These are phyloP conservation scores for Penicillium sumatraense DNA, from an alignment of 2,329 filamentous ascomycete species.

Conservation along the genomic window DNA sequence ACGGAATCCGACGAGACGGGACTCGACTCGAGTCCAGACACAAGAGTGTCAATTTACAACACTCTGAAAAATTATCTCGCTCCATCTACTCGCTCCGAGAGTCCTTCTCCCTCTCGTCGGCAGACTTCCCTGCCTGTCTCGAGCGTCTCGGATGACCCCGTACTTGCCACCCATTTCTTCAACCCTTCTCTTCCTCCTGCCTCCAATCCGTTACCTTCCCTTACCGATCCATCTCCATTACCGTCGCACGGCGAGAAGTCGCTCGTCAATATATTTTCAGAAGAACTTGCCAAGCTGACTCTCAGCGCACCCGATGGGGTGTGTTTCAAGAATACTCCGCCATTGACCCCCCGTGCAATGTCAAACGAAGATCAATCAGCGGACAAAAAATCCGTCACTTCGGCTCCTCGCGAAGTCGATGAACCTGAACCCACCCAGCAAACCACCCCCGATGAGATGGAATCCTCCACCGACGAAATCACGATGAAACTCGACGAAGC, in stretches of 20 bases:
- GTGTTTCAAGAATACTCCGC: conserved; percentile 83
- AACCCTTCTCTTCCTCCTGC: conserved; percentile 64
- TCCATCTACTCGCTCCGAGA: conserved; percentile 37
- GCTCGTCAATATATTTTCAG: conserved; percentile 47
- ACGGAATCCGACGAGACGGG: conserved; percentile 49
- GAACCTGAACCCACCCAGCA: conserved; percentile 8
- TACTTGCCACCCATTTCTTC: conserved; percentile 71
- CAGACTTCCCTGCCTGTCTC: conserved; percentile 63
- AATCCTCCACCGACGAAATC: conserved; percentile 40
- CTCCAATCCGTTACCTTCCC: conserved; percentile 51
- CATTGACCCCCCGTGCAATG: conserved; percentile 85
- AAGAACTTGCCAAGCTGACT: conserved; percentile 73
- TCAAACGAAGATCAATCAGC: conserved; percentile 63
- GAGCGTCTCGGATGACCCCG: conserved; percentile 66
- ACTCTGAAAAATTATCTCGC: conserved; percentile 51
- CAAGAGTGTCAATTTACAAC: conserved; percentile 48
- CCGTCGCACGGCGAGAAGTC: conserved; percentile 52
- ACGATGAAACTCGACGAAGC: conserved; percentile 42
- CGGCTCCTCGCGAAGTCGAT: conserved; percentile 17
- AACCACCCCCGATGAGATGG: conserved; percentile 18
- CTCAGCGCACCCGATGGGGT: conserved; percentile 65
- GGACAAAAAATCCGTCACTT: conserved; percentile 33
- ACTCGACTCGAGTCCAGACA: conserved; percentile 44
- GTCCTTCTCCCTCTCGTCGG: conserved; percentile 41
- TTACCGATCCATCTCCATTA: conserved; percentile 56